Percentiles rank a stretch among this genome's conserved stretches.
Conservation (phyloP, 345 rosid genomes). For the Eucalyptus grandis region DNA sequence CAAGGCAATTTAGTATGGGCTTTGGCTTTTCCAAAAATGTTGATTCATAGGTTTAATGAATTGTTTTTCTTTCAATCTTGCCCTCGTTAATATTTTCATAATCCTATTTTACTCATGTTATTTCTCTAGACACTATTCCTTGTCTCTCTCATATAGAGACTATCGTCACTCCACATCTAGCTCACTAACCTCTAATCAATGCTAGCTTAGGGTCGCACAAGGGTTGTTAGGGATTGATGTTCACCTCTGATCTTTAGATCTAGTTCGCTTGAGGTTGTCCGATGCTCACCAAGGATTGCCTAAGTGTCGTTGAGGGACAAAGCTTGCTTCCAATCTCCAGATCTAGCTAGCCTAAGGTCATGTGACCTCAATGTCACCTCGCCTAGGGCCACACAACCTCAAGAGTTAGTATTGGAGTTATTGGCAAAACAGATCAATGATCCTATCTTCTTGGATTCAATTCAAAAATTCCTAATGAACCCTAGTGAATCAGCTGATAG, state of each 20-base stretch:
- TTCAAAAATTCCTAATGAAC: background rate
- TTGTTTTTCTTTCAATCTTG: background rate
- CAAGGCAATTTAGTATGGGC: background rate
- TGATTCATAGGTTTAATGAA: background rate
- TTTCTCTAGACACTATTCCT: background rate
- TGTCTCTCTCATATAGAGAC: background rate
- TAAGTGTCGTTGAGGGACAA: background rate
- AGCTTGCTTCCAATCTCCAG: background rate
- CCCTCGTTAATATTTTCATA: background rate
- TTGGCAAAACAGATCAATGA: background rate
- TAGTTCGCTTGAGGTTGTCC: background rate
- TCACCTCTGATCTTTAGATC: background rate
- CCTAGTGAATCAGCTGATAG: background rate
- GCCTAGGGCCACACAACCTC: background rate
- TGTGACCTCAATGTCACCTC: background rate
- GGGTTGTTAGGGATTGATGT: background rate
- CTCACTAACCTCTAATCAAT: background rate
- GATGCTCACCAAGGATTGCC: background rate
- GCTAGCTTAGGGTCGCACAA: background rate
- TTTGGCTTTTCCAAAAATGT: background rate
- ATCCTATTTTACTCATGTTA: background rate
- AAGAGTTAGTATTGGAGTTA: background rate
- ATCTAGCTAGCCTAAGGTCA: background rate
- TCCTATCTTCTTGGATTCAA: background rate
- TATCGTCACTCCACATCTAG: background rate